Conservation (phyloP, 495 filamentous ascomycete genomes). For the Aspergillus kassunensis region DNA sequence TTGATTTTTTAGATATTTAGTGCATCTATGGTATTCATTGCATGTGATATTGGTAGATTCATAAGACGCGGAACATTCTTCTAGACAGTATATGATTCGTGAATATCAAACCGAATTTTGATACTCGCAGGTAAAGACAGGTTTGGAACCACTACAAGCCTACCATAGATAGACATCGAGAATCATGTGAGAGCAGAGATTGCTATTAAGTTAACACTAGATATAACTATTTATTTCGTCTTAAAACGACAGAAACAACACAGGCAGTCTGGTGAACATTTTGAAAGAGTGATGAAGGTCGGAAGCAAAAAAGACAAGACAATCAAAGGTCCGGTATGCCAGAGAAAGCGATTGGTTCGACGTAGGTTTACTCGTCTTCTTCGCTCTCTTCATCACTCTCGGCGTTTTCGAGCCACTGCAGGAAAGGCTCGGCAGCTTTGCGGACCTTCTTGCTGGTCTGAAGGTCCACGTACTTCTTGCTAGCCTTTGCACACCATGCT, state of each 20-base stretch:
- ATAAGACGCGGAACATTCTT: too few species aligned
- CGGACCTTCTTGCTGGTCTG: slow-evolving; percentile 90
- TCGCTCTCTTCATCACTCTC: slow-evolving; percentile 82
- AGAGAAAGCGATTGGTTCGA: not conserved
- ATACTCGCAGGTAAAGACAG: not conserved
- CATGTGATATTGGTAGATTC: too few species aligned
- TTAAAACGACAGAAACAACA: slow-evolving; percentile 1
- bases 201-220: slow-evolving; percentile 1
- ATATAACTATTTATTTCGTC: too few species aligned
- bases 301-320: slow-evolving; percentile 1
- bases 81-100: too few species aligned
- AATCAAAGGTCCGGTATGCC: slow-evolving; percentile 5
- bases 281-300: slow-evolving; percentile 13
- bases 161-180: not conserved
- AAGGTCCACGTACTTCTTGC: slow-evolving; percentile 95
- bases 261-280: not conserved
- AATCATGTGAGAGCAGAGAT: slow-evolving; percentile 1
- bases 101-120: too few species aligned
- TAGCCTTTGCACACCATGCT: slow-evolving; percentile 88
- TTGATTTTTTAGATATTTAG: slow-evolving; percentile 30
- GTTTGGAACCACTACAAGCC: too few species aligned
- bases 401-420: slow-evolving; percentile 88
- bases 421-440: slow-evolving; percentile 89
- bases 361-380: slow-evolving; percentile 40
- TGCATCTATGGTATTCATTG: too few species aligned